Evolutionary conservation across 2,329 filamentous ascomycete genomes (phyloP).

Genomic region (Colletotrichum brevisporum): DNA sequence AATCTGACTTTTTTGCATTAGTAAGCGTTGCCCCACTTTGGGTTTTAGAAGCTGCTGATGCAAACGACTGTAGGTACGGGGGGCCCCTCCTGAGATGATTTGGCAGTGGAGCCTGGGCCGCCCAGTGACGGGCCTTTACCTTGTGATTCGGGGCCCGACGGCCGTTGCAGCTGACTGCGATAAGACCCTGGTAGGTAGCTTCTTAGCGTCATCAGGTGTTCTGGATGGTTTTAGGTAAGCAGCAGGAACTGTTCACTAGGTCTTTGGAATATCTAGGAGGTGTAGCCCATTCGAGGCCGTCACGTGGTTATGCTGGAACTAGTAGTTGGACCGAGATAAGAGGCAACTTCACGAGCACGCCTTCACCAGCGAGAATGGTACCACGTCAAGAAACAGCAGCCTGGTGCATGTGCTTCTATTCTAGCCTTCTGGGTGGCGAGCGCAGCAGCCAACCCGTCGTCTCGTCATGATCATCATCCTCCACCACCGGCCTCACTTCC

Average conservation of each 20-base stretch:
- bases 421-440: not conserved
- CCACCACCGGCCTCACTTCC: conserved; percentile 40
- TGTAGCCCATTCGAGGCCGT: no score
- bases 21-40: no score
- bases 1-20: no score
- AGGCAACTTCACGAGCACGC: no score
- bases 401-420: not conserved
- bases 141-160: conserved; percentile 2
- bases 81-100: not conserved
- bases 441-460: not conserved
- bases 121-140: not conserved
- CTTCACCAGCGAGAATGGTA: no score
- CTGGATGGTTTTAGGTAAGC: not conserved
- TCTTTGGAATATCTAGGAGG: no score
- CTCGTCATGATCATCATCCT: not conserved
- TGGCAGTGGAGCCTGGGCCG: no score
- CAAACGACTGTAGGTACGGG: no score
- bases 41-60: no score
- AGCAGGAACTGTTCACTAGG: not conserved
- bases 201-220: not conserved
- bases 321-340: no score
- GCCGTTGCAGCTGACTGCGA: not conserved
- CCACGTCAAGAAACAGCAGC: no score
- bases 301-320: no score
- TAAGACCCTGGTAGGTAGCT: not conserved